These are phyloP conservation scores for Psilocybe subaeruginosa DNA, from an alignment of 768 basidiomycete genomes.

Conservation along the genomic window DNA sequence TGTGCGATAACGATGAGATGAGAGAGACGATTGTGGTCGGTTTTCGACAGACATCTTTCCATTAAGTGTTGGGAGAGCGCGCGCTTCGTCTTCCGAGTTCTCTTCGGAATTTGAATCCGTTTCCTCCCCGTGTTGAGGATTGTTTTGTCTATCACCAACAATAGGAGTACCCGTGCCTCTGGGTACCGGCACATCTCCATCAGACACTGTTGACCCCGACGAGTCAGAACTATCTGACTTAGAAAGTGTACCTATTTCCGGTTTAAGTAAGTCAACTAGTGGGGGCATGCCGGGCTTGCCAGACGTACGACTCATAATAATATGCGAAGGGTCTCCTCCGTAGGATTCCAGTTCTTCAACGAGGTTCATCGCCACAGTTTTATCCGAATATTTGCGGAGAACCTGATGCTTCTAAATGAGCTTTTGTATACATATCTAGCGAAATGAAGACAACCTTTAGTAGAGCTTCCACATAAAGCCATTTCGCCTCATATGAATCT, in stretches of 20 bases:
- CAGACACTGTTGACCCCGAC: constrained; percentile 66
- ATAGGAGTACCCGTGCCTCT: neutral
- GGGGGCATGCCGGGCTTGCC: neutral
- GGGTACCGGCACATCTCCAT: constrained; percentile 29
- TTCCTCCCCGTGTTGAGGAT: constrained; percentile 31
- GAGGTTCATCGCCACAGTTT: constrained; percentile 73
- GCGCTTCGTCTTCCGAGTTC: constrained; percentile 52
- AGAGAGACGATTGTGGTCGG: constrained; percentile 78
- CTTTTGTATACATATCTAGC: neutral
- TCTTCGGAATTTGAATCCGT: constrained; percentile 44
- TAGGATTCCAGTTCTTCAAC: constrained; percentile 80
- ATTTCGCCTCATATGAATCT: constrained; percentile 79
- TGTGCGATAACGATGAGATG: constrained; percentile 78
- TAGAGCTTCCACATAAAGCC: constrained; percentile 86
- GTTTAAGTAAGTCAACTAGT: neutral
- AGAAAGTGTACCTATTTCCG: constrained; percentile 41
- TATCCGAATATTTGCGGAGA: constrained; percentile 81
- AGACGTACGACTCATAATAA: constrained; percentile 67
- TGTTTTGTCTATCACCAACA: constrained; percentile 4
- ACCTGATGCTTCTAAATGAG: constrained; percentile 47
- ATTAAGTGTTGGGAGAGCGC: constrained; percentile 40
- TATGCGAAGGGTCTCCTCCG: constrained; percentile 65
- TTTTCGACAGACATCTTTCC: constrained; percentile 35
- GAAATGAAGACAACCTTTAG: constrained; percentile 60
- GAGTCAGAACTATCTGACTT: constrained; percentile 62